A percentile compares a stretch with the other conserved stretches of the same genome.
phyloP scores from a whole-genome alignment of 1,284 basidiomycete species.

The Cutaneotrichosporon arboriforme region DNA sequence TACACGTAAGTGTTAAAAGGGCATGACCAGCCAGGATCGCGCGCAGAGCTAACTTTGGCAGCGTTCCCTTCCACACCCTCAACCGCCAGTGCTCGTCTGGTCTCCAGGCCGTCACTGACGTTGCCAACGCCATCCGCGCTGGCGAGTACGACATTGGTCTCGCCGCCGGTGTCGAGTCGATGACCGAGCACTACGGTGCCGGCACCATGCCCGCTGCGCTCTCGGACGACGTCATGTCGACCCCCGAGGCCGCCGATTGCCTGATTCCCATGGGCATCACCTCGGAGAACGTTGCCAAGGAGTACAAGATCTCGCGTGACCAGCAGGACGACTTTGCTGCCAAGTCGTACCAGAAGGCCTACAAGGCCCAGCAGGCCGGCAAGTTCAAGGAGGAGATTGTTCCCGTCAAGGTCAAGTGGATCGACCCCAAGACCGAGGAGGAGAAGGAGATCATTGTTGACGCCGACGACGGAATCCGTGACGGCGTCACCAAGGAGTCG shows the following conservation, averaged over 20 bases:
- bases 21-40: not conserved
- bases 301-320: conserved; percentile 74
- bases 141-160: conserved; percentile 92
- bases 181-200: conserved; percentile 81
- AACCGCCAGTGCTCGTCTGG: conserved; percentile 96
- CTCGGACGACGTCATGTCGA: conserved; percentile 73
- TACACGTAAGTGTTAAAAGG: conserved; percentile 52
- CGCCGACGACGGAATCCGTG: conserved; percentile 84
- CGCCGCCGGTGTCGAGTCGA: conserved; percentile 91
- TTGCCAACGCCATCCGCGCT: conserved; percentile 77
- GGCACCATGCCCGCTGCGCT: conserved; percentile 64
- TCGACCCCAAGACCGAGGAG: conserved; percentile 82
- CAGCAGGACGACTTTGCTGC: conserved; percentile 83
- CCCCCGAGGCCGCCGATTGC: conserved; percentile 79
- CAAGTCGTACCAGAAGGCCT: conserved; percentile 74
- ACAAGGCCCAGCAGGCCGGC: conserved; percentile 77
- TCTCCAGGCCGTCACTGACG: conserved; percentile 77
- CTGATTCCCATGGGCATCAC: conserved; percentile 92
- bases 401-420: conserved; percentile 62
- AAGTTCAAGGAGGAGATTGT: conserved; percentile 91
- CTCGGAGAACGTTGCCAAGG: conserved; percentile 85
- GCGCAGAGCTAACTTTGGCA: conserved; percentile 11
- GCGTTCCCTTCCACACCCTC: conserved; percentile 72
- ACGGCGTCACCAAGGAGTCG: conserved; percentile 81
- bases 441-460: conserved; percentile 73